Base-by-base conservation (phyloP, 352 stramenopile genomes). In the Pythium periplocum region DNA sequence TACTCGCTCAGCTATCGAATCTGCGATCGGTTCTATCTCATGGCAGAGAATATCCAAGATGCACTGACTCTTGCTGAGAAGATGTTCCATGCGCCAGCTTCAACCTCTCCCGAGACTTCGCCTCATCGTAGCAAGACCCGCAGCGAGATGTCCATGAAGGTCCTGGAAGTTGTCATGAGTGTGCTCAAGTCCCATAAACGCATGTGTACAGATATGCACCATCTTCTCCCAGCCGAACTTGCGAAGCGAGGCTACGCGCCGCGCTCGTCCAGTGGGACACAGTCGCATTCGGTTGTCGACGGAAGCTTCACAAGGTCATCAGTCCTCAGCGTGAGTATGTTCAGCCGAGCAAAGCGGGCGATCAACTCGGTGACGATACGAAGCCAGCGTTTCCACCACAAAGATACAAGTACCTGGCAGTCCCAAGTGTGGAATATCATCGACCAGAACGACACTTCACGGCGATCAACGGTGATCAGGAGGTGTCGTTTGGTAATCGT, bases 381-480 rank as follows among this genome's bases (percentile, higher is more conserved):
- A 2, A 69, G 63, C 53, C 36, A 69, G 6, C 56, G 62, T 3
- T 52, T 61, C 40, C 40, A 56, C 8, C 71, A 82, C 37, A 35
- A 32, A 0, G 61, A 61, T 4, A 46, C 62, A 9, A 45, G 55
- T 2, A 75, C 66, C 12, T 62, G 77, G 8, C 71, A 65, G 0
- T 73, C 69, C 0, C 37, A 43, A 2, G 55, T 71, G 33, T 85
- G 74, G 74, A 64, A 77, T 39, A 61, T 73, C 37, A 67, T 83
- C 26, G 68, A 85, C 51, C 68, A 79, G 39, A 68, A 66, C 6
- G 59, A 83, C 32, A 41, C 62, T 11, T 75, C 62, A 0, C 61
- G 55, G 26, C 11, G 56, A 0, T 45, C 67, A 3, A 56, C 38
- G 2, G 33, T 68, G 4, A 51, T 66, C 35, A 82, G 77, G 33